Evolutionary conservation across 495 filamentous ascomycete species (phyloP).

Genomic region (Pseudotulostoma volvatum): DNA sequence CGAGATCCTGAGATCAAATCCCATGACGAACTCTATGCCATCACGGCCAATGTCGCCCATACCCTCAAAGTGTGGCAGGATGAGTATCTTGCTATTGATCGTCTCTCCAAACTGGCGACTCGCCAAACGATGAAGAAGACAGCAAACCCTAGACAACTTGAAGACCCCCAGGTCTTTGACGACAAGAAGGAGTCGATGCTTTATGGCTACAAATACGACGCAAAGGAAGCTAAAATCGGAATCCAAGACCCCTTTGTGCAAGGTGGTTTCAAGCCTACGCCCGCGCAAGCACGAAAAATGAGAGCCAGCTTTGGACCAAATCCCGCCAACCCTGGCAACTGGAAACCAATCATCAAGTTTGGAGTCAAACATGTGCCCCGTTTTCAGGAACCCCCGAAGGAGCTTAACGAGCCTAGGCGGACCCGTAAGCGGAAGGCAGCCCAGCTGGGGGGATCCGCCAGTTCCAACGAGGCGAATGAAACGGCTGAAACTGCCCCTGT

Average conservation of each 20-base stretch:
- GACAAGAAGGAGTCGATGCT: constrained; percentile 29
- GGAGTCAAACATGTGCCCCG: constrained; percentile 21
- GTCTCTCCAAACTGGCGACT: constrained; percentile 34
- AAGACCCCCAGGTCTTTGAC: constrained; percentile 14
- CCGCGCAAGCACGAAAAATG: constrained; percentile 26
- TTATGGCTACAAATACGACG: constrained; percentile 27
- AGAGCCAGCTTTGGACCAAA: constrained; percentile 16
- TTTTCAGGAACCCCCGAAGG: constrained; percentile 33
- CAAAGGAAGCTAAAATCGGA: constrained; percentile 4
- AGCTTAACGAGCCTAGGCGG: constrained; percentile 31
- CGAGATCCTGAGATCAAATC: constrained; percentile 20
- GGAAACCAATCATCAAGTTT: constrained; percentile 17
- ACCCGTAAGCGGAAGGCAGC: constrained; percentile 31
- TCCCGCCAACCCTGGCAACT: constrained; percentile 26
- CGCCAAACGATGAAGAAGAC: constrained; percentile 16
- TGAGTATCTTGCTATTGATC: constrained; percentile 45
- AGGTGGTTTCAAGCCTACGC: constrained; percentile 29
- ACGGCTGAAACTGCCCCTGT: constrained; percentile 13
- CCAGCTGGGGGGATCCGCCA: constrained; percentile 20
- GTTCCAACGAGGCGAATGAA: constrained; percentile 17
- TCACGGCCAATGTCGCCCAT: constrained; percentile 34
- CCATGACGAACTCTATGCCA: constrained; percentile 34
- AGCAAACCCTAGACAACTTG: constrained; percentile 12
- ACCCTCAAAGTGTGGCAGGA: constrained; percentile 44
- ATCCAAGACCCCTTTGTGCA: constrained; percentile 26